Evolutionary conservation across 768 basidiomycete species (phyloP).

Genomic region (Tremella mesenterica): DNA sequence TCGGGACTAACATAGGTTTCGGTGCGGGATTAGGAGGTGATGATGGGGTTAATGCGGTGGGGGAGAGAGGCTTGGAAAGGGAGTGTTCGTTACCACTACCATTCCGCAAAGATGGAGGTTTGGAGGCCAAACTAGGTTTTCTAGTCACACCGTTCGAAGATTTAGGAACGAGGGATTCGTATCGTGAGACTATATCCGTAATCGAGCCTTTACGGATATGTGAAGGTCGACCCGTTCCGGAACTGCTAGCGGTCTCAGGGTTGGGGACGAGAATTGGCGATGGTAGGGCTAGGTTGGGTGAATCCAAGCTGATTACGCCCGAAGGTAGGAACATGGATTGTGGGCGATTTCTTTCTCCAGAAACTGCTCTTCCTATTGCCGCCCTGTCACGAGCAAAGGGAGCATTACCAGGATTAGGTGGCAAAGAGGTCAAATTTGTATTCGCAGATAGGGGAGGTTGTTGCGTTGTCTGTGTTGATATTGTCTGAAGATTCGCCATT

Average conservation of each 20-base stretch:
- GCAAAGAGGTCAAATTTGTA: not conserved
- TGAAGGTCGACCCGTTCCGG: constrained; percentile 6
- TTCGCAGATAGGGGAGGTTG: not conserved
- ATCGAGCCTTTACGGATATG: constrained; percentile 35
- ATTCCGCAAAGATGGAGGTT: constrained; percentile 20
- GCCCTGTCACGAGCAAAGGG: no score
- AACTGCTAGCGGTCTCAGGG: not conserved
- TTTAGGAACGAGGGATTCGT: constrained; percentile 26
- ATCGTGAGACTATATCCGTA: constrained; percentile 36
- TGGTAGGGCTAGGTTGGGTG: not conserved
- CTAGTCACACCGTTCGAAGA: constrained; percentile 8
- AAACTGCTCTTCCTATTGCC: no score
- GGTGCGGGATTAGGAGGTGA: constrained; percentile 1
- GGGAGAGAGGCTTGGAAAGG: not conserved
- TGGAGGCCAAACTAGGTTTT: constrained; percentile 28
- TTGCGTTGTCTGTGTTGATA: no score
- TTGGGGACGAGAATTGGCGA: constrained; percentile 1
- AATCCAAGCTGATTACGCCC: no score
- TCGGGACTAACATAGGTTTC: constrained; percentile 1
- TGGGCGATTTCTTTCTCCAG: constrained; percentile 11
- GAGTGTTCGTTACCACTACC: constrained; percentile 3
- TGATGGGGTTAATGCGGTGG: not conserved
- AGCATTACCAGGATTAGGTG: not conserved
- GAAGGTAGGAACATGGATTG: constrained; percentile 28
- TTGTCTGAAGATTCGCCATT: not conserved